These are phyloP conservation scores for Blastomyces emzantsi DNA, from an alignment of 2,329 filamentous ascomycete species.

Conservation along the genomic window DNA sequence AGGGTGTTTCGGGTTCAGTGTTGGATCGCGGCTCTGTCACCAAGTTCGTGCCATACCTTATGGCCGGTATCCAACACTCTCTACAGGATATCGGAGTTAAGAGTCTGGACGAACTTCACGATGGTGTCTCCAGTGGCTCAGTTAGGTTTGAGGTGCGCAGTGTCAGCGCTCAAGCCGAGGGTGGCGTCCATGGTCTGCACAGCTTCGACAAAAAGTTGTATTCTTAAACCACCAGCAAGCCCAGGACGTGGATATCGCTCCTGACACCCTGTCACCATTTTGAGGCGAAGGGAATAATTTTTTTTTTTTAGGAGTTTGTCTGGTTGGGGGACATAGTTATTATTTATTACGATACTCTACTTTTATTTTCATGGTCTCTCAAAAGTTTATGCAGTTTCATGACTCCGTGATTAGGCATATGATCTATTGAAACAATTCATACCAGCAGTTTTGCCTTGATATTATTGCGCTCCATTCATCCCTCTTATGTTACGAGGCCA, in stretches of 20 bases:
- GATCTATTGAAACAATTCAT: neutral
- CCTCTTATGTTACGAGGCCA: neutral
- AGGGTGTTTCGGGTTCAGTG: constrained; percentile 76
- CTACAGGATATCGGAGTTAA: constrained; percentile 88
- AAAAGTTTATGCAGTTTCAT: constrained; percentile 4
- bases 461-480: neutral
- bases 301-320: constrained; percentile 17
- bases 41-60: constrained; percentile 93
- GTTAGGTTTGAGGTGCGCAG: constrained; percentile 92
- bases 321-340: neutral
- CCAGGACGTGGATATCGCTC: neutral
- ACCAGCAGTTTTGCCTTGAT: neutral
- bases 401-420: neutral
- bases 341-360: neutral
- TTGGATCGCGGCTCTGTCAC: constrained; percentile 61
- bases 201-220: constrained; percentile 99
- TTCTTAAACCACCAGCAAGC: constrained; percentile 47
- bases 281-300: constrained; percentile 14
- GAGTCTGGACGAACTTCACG: constrained; percentile 68
- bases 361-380: neutral
- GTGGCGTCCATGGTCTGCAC: constrained; percentile 92
- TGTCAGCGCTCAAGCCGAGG: constrained; percentile 89
- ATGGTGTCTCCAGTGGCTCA: constrained; percentile 61
- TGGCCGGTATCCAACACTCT: constrained; percentile 93
- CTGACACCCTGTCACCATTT: neutral